Percentiles rank a stretch among this genome's conserved stretches.
phyloP scores from a whole-genome alignment of 208 protist genomes.

The Lotmaria passim region DNA sequence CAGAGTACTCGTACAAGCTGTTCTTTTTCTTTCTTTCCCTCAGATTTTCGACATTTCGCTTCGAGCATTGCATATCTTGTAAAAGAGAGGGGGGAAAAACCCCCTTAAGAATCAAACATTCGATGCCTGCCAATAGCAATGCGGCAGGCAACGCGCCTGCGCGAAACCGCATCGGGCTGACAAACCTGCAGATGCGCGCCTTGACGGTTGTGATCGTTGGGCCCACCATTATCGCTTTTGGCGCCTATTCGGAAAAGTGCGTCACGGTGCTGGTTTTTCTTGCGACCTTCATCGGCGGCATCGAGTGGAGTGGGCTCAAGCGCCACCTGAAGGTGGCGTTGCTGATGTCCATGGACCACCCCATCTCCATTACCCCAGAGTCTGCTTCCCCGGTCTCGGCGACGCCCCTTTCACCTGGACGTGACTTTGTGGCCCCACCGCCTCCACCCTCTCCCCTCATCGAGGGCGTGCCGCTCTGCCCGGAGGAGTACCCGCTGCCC shows the following conservation, averaged over 20 bases:
- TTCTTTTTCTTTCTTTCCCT: too few relatives aligned
- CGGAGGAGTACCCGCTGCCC: slow-evolving; percentile 66
- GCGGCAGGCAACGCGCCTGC: slow-evolving; percentile 10
- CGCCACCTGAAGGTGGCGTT: slow-evolving; percentile 86
- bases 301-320: slow-evolving; percentile 84
- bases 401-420: slow-evolving; percentile 7
- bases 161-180: slow-evolving; percentile 35
- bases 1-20: too few relatives aligned
- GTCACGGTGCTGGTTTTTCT: slow-evolving; percentile 51
- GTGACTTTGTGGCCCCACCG: slow-evolving; percentile 18
- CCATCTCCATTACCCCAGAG: slow-evolving; percentile 10
- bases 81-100: background rate
- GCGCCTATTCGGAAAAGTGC: slow-evolving; percentile 42
- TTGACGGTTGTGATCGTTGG: slow-evolving; percentile 67
- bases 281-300: slow-evolving; percentile 52
- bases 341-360: slow-evolving; percentile 34
- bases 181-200: slow-evolving; percentile 62
- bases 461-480: slow-evolving; percentile 30
- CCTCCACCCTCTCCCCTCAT: slow-evolving; percentile 29
- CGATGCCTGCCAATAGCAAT: background rate
- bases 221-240: slow-evolving; percentile 51
- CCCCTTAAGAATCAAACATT: background rate
- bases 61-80: too few relatives aligned
- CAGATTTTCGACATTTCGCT: too few relatives aligned
- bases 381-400: background rate